These are phyloP conservation scores for Drechslerella dactyloides DNA, from an alignment of 2,329 filamentous ascomycete species.

Conservation along the genomic window DNA sequence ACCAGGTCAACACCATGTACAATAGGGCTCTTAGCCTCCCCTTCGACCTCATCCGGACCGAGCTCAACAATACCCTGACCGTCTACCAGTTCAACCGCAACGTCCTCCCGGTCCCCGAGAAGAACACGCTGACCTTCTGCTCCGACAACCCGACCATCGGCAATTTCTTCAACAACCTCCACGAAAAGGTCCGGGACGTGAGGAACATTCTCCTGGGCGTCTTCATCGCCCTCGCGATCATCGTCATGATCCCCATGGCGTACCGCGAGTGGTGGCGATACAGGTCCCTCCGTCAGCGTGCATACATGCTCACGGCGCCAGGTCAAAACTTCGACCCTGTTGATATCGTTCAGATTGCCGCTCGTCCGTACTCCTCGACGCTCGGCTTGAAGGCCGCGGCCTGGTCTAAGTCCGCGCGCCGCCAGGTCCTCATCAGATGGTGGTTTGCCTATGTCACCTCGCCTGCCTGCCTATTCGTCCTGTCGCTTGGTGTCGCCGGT, in stretches of 20 bases:
- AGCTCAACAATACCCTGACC: constrained; percentile 74
- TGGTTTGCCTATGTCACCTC: constrained; percentile 86
- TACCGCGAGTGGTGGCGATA: constrained; percentile 80
- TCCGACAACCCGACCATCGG: constrained; percentile 81
- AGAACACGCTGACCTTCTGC: constrained; percentile 84
- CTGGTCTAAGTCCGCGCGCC: constrained; percentile 68
- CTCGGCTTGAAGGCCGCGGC: constrained; percentile 74
- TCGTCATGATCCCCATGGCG: constrained; percentile 78
- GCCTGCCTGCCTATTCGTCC: constrained; percentile 79
- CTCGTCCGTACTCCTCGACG: constrained; percentile 76
- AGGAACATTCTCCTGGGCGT: constrained; percentile 78
- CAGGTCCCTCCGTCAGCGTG: constrained; percentile 73
- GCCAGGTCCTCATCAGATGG: constrained; percentile 79
- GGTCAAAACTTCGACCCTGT: constrained; percentile 71
- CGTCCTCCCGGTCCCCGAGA: constrained; percentile 80
- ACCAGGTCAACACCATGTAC: constrained; percentile 80
- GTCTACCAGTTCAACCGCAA: constrained; percentile 78
- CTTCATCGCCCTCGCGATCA: constrained; percentile 72
- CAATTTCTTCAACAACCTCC: constrained; percentile 79
- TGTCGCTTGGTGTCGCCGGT: constrained; percentile 80
- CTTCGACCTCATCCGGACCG: constrained; percentile 73
- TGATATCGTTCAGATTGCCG: constrained; percentile 87
- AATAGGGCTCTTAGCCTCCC: constrained; percentile 72
- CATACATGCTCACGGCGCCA: constrained; percentile 69
- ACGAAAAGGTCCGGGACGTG: constrained; percentile 70